phyloP scores from a whole-genome alignment of 345 rosid genomes.

The Eutrema heterophyllum region DNA sequence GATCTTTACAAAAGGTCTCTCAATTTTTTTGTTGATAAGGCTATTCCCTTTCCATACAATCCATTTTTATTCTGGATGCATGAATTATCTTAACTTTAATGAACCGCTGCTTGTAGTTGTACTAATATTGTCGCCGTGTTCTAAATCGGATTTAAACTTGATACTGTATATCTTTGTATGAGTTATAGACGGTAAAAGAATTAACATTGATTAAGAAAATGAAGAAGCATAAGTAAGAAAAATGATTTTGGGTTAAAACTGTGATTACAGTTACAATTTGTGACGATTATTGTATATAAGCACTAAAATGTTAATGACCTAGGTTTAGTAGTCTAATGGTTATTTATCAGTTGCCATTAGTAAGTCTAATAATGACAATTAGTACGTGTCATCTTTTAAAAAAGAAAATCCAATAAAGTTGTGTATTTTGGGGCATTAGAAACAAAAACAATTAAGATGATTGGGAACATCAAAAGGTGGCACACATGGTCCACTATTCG shows the following conservation, averaged over 20 bases:
- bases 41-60: neutral
- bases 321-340: neutral
- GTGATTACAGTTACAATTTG: neutral
- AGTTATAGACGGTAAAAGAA: no score
- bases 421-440: neutral
- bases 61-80: neutral
- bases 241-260: no score
- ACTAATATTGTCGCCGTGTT: no score
- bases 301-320: neutral
- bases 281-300: neutral
- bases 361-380: neutral
- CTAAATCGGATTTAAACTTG: no score
- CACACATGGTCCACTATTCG: conserved; percentile 23
- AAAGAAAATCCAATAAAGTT: neutral
- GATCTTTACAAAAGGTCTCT: neutral
- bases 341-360: neutral
- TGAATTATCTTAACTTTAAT: neutral
- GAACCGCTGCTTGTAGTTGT: no score
- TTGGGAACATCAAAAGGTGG: conserved; percentile 10
- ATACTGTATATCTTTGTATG: no score
- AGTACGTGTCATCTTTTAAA: neutral
- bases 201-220: no score
- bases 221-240: no score
- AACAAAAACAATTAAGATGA: neutral
- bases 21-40: neutral